Evolutionary conservation across 2,329 filamentous ascomycete species (phyloP), one percentile per base, ranked within the genome.

Genomic region (Penicillium glabrum): DNA sequence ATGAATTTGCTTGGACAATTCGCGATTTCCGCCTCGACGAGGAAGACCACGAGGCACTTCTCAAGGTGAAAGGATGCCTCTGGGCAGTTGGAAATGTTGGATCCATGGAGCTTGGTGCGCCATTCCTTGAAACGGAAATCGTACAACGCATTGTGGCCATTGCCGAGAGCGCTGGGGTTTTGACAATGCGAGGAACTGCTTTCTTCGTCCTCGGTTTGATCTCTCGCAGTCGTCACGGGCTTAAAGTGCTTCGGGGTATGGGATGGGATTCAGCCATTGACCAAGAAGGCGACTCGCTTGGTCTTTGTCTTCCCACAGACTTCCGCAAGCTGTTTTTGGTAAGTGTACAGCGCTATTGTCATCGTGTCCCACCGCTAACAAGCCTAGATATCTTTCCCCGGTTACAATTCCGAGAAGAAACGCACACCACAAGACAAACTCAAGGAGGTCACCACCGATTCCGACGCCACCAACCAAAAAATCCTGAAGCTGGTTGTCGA

Each of bases 11-110:
- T 0, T 82, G 86, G 46, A 97, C 91, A 0, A 96, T 99, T 63
- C 87, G 89, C 48, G 92, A 98, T 61, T 89, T 92, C 66, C 90
- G 89, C 35, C 88, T 93, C 80, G 89, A 95, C 65, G 87, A 88
- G 43, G 89, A 96, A 63, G 95, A 99, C 67, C 72, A 84, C 0
- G 95, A 99, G 73, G 83, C 89, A 24, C 87, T 98, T 45, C 86
- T 91, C 57, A 98, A 97, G 72, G 91, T 98, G 62, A 99, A 99
- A 74, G 95, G 93, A 8, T 97, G 92, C 71, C 81, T 99, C 47
- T 99, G 95, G 95, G 95, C 95, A 0, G 92, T 99, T 1, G 95
- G 95, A 24, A 99, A 99, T 66, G 93, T 99, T 37, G 95, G 95
- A 0, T 97, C 93, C 0, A 98, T 99, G 93, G 93, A 98, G 67